A percentile compares a stretch with the other conserved stretches of the same genome.
phyloP scores from a whole-genome alignment of 2,329 filamentous ascomycete species.

The Purpureocillium lavendulum region DNA sequence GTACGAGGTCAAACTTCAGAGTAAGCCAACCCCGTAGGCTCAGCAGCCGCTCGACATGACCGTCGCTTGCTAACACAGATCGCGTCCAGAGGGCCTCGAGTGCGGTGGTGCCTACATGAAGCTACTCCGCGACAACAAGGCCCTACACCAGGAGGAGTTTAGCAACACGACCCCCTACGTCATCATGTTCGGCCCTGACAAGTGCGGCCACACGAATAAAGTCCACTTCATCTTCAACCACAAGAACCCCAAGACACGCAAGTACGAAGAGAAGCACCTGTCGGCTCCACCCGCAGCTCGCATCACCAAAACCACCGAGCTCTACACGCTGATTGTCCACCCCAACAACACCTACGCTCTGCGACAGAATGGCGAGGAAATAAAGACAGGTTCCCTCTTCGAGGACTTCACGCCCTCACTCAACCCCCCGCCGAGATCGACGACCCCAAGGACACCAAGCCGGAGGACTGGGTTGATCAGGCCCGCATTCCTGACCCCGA shows the following conservation, averaged over 20 bases:
- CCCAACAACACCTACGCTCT: constrained; percentile 94
- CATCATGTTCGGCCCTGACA: constrained; percentile 99
- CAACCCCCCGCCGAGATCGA: constrained; percentile 96
- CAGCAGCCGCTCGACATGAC: background rate
- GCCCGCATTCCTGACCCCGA: constrained; percentile 85
- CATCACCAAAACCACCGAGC: constrained; percentile 83
- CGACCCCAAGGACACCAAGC: constrained; percentile 88
- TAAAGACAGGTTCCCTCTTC: constrained; percentile 83
- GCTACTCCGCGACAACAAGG: constrained; percentile 95
- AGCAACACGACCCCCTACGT: constrained; percentile 95
- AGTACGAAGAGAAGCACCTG: constrained; percentile 99
- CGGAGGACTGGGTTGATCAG: constrained; percentile 91
- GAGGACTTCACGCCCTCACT: constrained; percentile 89
- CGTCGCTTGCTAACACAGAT: background rate
- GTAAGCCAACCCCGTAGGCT: constrained; percentile 41
- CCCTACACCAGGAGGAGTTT: constrained; percentile 95
- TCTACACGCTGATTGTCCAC: constrained; percentile 95
- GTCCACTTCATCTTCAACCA: constrained; percentile 98
- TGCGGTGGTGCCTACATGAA: constrained; percentile 99
- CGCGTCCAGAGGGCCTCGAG: constrained; percentile 70
- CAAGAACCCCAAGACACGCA: constrained; percentile 99
- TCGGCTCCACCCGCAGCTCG: constrained; percentile 73
- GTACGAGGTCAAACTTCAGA: constrained; percentile 98
- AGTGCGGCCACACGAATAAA: constrained; percentile 99
- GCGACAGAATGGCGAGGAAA: constrained; percentile 80